phyloP scores from a whole-genome alignment of 192 early-diverging fungal species.

The Coemansia interrupta region DNA sequence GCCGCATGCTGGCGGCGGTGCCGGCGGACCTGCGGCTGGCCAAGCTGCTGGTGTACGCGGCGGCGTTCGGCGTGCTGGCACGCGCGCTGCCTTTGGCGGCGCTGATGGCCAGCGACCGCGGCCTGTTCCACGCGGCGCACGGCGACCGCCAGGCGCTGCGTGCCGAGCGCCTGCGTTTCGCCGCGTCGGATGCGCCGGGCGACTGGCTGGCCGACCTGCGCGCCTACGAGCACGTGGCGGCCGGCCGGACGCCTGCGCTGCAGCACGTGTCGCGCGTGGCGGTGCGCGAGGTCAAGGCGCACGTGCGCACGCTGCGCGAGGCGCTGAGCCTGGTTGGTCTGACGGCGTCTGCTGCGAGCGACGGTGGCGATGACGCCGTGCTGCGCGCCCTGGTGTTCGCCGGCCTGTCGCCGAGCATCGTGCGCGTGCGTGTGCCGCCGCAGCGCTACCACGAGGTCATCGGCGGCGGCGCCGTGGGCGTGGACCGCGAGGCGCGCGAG shows the following conservation, averaged over 20 bases:
- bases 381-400: constrained; percentile 75
- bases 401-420: constrained; percentile 82
- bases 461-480: constrained; percentile 70
- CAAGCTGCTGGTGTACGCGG: constrained; percentile 74
- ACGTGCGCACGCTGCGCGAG: constrained; percentile 60
- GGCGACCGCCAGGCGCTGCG: constrained; percentile 3
- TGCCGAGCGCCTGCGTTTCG: constrained; percentile 33
- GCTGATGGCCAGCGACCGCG: constrained; percentile 49
- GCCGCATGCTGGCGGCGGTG: constrained; percentile 63
- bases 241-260: not conserved
- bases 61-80: constrained; percentile 70
- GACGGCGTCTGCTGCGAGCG: not conserved
- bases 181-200: constrained; percentile 51
- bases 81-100: constrained; percentile 67
- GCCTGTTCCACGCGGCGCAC: constrained; percentile 28
- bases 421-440: constrained; percentile 65
- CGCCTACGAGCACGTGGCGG: constrained; percentile 52
- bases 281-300: constrained; percentile 59
- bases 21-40: constrained; percentile 76
- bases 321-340: constrained; percentile 33
- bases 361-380: constrained; percentile 24
- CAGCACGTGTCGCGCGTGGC: constrained; percentile 59
- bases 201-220: constrained; percentile 66
- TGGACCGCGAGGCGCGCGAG: constrained; percentile 68
- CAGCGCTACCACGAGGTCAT: constrained; percentile 70